phyloP scores from a whole-genome alignment of 371 early-diverging fungal species.

The Apophysomyces variabilis region DNA sequence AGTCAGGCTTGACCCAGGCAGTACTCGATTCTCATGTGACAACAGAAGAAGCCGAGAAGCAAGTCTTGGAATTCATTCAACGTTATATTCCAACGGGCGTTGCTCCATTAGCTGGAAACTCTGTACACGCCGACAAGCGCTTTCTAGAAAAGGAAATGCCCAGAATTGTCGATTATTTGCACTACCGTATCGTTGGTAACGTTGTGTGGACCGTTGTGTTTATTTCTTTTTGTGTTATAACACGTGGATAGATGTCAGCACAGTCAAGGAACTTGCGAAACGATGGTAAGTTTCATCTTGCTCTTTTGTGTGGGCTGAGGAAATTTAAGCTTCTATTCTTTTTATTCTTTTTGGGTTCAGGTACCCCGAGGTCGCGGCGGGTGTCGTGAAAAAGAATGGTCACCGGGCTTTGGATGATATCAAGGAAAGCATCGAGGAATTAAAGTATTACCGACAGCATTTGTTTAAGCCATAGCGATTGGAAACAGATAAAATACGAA shows the following conservation, averaged over 20 bases:
- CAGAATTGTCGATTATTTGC: slow-evolving; percentile 72
- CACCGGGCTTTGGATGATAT: slow-evolving; percentile 93
- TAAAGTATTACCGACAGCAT: slow-evolving; percentile 71
- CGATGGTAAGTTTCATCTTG: slow-evolving; percentile 63
- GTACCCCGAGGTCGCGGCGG: slow-evolving; percentile 46
- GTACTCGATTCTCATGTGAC: slow-evolving; percentile 76
- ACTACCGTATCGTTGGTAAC: slow-evolving; percentile 84
- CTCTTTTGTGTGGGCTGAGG: neutral
- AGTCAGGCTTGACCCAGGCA: slow-evolving; percentile 85
- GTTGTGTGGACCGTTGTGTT: neutral
- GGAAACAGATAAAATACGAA: neutral
- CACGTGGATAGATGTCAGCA: slow-evolving; percentile 78
- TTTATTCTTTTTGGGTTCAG: neutral
- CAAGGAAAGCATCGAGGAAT: slow-evolving; percentile 86
- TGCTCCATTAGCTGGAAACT: slow-evolving; percentile 91
- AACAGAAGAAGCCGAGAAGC: slow-evolving; percentile 71
- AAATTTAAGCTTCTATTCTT: no score
- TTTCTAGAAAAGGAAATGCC: slow-evolving; percentile 89
- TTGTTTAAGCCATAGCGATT: slow-evolving; percentile 44
- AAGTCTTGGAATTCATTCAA: slow-evolving; percentile 76
- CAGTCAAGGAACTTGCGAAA: slow-evolving; percentile 84
- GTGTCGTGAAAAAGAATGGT: slow-evolving; percentile 58
- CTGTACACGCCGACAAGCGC: slow-evolving; percentile 87
- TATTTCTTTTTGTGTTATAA: slow-evolving; percentile 7
- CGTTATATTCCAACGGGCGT: slow-evolving; percentile 64